Evolutionary conservation across 768 basidiomycete species (phyloP).

Genomic region (Lactifluus piperatus): DNA sequence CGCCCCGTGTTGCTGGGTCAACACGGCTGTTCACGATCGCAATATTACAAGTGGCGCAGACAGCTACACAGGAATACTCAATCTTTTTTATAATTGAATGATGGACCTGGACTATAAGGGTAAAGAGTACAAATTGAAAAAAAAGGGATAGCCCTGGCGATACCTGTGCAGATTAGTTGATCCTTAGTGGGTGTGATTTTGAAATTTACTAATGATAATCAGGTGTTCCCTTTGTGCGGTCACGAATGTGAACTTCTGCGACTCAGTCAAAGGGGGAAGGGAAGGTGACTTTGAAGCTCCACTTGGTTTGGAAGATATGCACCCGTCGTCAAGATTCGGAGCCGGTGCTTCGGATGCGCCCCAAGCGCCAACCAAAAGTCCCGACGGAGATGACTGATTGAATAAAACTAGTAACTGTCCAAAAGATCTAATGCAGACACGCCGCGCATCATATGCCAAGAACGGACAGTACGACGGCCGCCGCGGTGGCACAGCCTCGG

Average conservation of each 20-base stretch:
- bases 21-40: neutral
- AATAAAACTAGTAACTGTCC: neutral
- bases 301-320: neutral
- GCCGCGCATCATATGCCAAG: neutral
- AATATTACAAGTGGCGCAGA: neutral
- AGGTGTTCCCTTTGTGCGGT: neutral
- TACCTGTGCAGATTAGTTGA: neutral
- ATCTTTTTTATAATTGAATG: neutral
- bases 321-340: constrained; percentile 6
- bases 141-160: neutral
- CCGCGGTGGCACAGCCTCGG: neutral
- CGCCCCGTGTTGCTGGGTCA: neutral
- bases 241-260: neutral
- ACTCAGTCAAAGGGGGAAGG: neutral
- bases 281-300: neutral
- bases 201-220: neutral
- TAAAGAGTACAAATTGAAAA: neutral
- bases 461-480: neutral
- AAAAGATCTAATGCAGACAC: neutral
- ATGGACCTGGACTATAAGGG: neutral
- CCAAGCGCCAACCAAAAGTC: neutral
- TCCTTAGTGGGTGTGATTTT: neutral
- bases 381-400: neutral
- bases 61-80: neutral
- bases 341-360: neutral